Percentiles rank a stretch among this genome's conserved stretches.
phyloP scores from a whole-genome alignment of 352 stramenopile species.

The Phytopythium cucurbitacearum region DNA sequence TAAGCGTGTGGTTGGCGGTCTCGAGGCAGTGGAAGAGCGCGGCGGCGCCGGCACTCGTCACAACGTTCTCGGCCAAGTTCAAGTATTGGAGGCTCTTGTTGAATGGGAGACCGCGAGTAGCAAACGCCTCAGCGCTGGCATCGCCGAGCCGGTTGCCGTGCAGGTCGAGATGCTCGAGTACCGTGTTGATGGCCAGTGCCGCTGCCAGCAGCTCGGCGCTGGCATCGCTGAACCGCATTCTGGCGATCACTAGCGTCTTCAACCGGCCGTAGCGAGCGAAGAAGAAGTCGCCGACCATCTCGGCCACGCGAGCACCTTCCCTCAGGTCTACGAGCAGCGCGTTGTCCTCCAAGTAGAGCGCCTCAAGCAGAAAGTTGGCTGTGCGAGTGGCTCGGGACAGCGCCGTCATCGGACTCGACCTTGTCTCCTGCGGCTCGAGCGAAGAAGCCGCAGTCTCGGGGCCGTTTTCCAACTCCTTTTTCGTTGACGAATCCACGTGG shows the following conservation, averaged over 20 bases:
- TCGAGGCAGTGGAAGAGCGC: conserved; percentile 42
- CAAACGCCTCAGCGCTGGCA: conserved; percentile 28
- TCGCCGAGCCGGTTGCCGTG: conserved; percentile 55
- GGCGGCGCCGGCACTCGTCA: conserved; percentile 40
- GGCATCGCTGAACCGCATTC: conserved; percentile 40
- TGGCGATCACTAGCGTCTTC: conserved; percentile 30
- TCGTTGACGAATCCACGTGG: conserved; percentile 1
- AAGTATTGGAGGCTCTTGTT: conserved; percentile 46
- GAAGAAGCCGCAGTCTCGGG: background rate
- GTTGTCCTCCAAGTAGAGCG: conserved; percentile 60
- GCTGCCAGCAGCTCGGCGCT: conserved; percentile 28
- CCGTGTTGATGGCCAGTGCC: conserved; percentile 55
- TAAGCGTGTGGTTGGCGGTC: conserved; percentile 27
- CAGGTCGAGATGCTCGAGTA: conserved; percentile 47
- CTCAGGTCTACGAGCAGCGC: conserved; percentile 16
- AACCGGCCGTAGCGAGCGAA: conserved; percentile 66
- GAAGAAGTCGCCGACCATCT: conserved; percentile 65
- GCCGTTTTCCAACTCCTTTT: background rate
- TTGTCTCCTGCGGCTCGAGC: conserved; percentile 5
- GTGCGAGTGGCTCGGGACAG: conserved; percentile 37
- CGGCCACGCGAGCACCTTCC: conserved; percentile 31
- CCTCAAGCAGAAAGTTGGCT: conserved; percentile 55
- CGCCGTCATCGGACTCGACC: conserved; percentile 22
- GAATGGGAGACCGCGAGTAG: conserved; percentile 26
- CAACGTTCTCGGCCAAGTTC: conserved; percentile 57